Evolutionary conservation across 352 stramenopile genomes (phyloP).

Genomic region (Globisporangium paroecandrum): DNA sequence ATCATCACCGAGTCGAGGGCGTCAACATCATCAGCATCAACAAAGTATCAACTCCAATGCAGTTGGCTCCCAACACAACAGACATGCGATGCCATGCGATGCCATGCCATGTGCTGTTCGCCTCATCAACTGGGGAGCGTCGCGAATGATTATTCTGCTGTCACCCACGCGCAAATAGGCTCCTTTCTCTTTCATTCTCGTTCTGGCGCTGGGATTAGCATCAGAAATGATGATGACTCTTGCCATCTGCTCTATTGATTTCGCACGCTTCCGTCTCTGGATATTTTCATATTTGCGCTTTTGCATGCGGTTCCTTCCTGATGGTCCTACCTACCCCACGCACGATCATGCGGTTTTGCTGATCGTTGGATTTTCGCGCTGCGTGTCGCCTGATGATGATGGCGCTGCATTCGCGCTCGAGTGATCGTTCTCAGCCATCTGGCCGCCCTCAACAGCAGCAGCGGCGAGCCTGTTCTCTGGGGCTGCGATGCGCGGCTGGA

Average conservation of each 20-base stretch:
- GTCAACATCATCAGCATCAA: neutral
- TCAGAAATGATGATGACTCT: neutral
- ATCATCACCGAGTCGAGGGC: neutral
- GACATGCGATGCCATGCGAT: neutral
- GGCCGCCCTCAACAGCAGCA: neutral
- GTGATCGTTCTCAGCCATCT: neutral
- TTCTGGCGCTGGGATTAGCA: neutral
- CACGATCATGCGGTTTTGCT: neutral
- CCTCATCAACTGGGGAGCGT: neutral
- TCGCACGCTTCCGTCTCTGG: neutral
- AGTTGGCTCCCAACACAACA: neutral
- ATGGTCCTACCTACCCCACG: neutral
- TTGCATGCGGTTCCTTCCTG: neutral
- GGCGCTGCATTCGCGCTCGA: neutral
- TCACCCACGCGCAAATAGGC: neutral
- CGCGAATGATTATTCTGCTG: neutral
- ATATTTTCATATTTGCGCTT: neutral
- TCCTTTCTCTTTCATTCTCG: neutral
- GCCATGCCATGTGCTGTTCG: neutral
- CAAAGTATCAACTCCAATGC: neutral
- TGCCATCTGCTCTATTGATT: conserved; percentile 1
- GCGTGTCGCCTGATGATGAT: conserved; percentile 6
- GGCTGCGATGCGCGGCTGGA: conserved; percentile 39
- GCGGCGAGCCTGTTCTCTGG: conserved; percentile 6
- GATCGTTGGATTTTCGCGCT: conserved; percentile 5